phyloP scores from a whole-genome alignment of 305 asterid species.

The Solanum hybrid region DNA sequence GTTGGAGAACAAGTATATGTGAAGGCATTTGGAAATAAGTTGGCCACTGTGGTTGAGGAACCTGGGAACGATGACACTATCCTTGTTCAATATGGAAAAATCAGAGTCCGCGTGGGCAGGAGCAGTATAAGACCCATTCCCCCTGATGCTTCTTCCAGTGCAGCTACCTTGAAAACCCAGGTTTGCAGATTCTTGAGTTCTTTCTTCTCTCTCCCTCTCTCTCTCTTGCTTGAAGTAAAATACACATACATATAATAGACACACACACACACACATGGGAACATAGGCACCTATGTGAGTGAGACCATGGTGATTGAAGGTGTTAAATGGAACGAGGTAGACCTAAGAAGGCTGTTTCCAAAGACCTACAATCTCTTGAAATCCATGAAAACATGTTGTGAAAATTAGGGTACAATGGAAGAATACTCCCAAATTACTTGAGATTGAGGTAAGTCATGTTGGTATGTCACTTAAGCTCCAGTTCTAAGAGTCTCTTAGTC shows the following conservation, averaged over 20 bases:
- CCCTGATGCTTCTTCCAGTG: slow-evolving; percentile 16
- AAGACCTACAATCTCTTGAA: not conserved
- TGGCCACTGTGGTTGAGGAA: slow-evolving; percentile 77
- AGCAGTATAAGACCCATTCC: slow-evolving; percentile 35
- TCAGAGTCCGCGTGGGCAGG: slow-evolving; percentile 43
- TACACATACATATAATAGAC: not conserved
- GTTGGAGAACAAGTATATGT: slow-evolving; percentile 60
- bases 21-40: slow-evolving; percentile 59
- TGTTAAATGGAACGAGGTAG: not conserved
- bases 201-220: not conserved
- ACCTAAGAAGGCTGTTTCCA: not conserved
- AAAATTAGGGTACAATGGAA: not conserved
- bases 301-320: not conserved
- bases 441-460: not conserved
- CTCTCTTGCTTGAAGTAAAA: not conserved
- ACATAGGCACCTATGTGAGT: not conserved
- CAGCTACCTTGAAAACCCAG: slow-evolving; percentile 9
- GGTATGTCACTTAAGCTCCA: not conserved
- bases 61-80: slow-evolving; percentile 61
- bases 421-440: not conserved
- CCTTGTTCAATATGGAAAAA: slow-evolving; percentile 81
- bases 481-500: not conserved
- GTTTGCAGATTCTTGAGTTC: not conserved
- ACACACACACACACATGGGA: not conserved
- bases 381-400: not conserved